These are phyloP conservation scores for Paecilomyces fulvus DNA, from an alignment of 2,329 filamentous ascomycete genomes.

Conservation along the genomic window DNA sequence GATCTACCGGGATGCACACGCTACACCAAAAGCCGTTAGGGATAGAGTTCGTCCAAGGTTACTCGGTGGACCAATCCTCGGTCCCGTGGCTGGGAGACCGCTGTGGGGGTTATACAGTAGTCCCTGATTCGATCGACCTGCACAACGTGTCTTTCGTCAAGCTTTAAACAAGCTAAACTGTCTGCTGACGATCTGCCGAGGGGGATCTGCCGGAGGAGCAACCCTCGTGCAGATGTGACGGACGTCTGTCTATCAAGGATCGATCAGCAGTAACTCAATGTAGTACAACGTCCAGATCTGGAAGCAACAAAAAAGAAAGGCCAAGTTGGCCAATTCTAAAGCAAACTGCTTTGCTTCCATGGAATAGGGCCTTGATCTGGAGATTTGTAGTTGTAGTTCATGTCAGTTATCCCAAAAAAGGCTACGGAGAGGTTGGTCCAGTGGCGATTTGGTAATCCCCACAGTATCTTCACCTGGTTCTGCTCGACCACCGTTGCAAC, in stretches of 20 bases:
- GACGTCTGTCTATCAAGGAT: constrained; percentile 9
- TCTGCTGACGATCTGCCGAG: constrained; percentile 27
- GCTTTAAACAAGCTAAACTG: not conserved
- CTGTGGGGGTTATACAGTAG: not conserved
- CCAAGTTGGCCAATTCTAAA: too few species aligned
- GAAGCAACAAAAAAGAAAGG: too few species aligned
- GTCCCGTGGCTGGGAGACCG: not conserved
- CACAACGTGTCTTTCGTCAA: constrained; percentile 1
- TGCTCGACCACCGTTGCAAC: too few species aligned
- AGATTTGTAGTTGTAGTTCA: too few species aligned
- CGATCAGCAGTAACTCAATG: not conserved
- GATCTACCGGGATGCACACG: not conserved
- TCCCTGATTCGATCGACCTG: not conserved
- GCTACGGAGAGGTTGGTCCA: too few species aligned
- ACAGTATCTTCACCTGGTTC: too few species aligned
- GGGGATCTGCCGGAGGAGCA: constrained; percentile 25
- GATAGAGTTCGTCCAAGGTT: not conserved
- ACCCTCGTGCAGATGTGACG: constrained; percentile 26
- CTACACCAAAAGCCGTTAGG: not conserved
- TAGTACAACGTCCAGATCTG: not conserved
- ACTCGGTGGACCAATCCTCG: not conserved
- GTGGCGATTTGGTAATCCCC: too few species aligned
- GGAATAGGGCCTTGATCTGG: too few species aligned
- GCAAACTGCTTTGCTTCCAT: too few species aligned
- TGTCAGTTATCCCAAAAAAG: too few species aligned